These are phyloP conservation scores for Furculomyces boomerangus DNA, from an alignment of 371 early-diverging fungal genomes.

Conservation along the genomic window DNA sequence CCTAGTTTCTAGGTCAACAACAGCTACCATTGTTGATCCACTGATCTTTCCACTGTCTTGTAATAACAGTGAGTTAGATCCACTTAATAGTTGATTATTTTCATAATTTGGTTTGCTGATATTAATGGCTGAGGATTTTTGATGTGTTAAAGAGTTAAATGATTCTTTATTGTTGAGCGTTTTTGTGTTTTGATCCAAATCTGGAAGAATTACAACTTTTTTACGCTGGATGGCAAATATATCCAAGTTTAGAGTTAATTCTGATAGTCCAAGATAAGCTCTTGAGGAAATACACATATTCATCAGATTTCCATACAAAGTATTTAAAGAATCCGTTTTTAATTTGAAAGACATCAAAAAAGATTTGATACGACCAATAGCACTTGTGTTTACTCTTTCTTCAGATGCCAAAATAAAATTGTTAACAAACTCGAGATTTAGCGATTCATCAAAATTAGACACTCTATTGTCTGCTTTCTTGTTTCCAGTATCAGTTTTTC, in stretches of 20 bases:
- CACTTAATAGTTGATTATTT: no score
- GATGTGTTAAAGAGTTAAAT: no score
- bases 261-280: conserved; percentile 43
- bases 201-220: not conserved
- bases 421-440: conserved; percentile 38
- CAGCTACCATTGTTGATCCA: conserved; percentile 63
- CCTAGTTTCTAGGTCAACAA: conserved; percentile 56
- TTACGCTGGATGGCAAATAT: not conserved
- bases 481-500: conserved; percentile 2
- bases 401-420: conserved; percentile 52
- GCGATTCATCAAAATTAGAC: conserved; percentile 11
- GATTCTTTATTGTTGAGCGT: not conserved
- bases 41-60: conserved; percentile 61
- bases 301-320: conserved; percentile 47
- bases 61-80: conserved; percentile 37
- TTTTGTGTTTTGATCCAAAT: no score
- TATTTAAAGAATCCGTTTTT: conserved; percentile 43
- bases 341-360: conserved; percentile 36
- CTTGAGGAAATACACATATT: conserved; percentile 67
- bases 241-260: not conserved
- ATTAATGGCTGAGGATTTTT: no score
- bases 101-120: no score
- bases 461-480: not conserved
- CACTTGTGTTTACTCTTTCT: conserved; percentile 31
- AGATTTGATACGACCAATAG: conserved; percentile 23